These are phyloP conservation scores for Aphanomyces astaci DNA, from an alignment of 352 stramenopile species.

Conservation along the genomic window DNA sequence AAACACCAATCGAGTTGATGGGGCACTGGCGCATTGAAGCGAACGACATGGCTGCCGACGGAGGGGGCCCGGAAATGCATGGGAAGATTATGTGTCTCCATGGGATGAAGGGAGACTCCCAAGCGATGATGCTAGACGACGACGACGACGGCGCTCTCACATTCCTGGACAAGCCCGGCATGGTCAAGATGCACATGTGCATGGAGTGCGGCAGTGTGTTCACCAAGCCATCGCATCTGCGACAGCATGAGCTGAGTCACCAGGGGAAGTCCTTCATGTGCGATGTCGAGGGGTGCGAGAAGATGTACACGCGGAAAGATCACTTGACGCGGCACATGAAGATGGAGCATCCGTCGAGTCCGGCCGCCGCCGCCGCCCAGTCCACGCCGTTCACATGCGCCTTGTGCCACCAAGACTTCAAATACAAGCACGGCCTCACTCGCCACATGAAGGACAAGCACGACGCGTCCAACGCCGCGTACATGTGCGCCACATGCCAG, in stretches of 20 bases:
- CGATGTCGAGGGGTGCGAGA: neutral
- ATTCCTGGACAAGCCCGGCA: neutral
- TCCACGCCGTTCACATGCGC: conserved; percentile 18
- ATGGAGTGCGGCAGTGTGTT: conserved; percentile 1
- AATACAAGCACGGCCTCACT: conserved; percentile 57
- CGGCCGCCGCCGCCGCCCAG: neutral
- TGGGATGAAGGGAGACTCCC: neutral
- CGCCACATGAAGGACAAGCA: conserved; percentile 41
- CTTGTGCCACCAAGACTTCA: conserved; percentile 21
- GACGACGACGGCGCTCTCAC: neutral
- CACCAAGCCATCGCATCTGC: conserved; percentile 2
- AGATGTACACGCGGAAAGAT: conserved; percentile 26
- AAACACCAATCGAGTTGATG: too few species aligned
- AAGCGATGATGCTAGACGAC: neutral
- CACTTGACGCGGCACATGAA: conserved; percentile 26
- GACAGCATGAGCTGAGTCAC: conserved; percentile 7
- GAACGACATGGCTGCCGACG: too few species aligned
- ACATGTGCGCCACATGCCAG: conserved; percentile 51
- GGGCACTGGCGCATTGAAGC: too few species aligned
- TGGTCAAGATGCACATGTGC: conserved; percentile 7
- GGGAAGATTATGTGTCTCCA: too few species aligned
- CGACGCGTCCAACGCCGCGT: conserved; percentile 47
- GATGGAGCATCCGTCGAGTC: conserved; percentile 20
- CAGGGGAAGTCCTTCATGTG: neutral
- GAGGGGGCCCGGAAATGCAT: too few species aligned